phyloP scores from a whole-genome alignment of 805 yeast genomes.

The Barnettozyma botsteinii region DNA sequence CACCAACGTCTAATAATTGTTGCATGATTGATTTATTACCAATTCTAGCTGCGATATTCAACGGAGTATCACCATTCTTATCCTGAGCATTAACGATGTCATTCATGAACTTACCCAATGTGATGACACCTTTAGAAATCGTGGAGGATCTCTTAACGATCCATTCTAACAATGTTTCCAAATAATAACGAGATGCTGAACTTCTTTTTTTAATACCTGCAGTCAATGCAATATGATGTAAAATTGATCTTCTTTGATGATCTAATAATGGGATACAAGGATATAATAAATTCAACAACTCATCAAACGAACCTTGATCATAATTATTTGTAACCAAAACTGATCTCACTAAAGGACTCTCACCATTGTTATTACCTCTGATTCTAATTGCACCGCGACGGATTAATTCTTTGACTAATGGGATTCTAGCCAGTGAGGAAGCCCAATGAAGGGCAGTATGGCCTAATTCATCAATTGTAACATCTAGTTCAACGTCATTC shows the following conservation, averaged over 20 bases:
- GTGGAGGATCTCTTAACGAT: constrained; percentile 51
- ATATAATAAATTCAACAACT: constrained; percentile 63
- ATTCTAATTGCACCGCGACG: constrained; percentile 60
- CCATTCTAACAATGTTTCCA: constrained; percentile 73
- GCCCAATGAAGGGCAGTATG: constrained; percentile 96
- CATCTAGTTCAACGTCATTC: constrained; percentile 54
- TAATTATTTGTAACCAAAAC: constrained; percentile 79
- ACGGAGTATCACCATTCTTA: constrained; percentile 89
- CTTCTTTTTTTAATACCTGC: constrained; percentile 73
- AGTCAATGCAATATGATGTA: constrained; percentile 81
- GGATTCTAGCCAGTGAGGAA: constrained; percentile 76
- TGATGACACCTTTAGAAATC: constrained; percentile 40
- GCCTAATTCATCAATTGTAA: constrained; percentile 88
- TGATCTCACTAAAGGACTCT: constrained; percentile 79
- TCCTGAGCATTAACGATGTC: constrained; percentile 85
- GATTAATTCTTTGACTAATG: constrained; percentile 65
- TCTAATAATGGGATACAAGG: constrained; percentile 68
- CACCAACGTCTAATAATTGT: constrained; percentile 81
- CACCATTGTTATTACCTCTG: constrained; percentile 79
- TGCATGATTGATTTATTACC: constrained; percentile 79
- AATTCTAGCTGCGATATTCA: constrained; percentile 86
- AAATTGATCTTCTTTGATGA: constrained; percentile 65
- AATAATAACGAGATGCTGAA: constrained; percentile 66
- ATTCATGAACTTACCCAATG: constrained; percentile 53
- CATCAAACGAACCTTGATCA: constrained; percentile 70